phyloP scores from a whole-genome alignment of 2,329 filamentous ascomycete species.

The Raffaelea albimanens region DNA sequence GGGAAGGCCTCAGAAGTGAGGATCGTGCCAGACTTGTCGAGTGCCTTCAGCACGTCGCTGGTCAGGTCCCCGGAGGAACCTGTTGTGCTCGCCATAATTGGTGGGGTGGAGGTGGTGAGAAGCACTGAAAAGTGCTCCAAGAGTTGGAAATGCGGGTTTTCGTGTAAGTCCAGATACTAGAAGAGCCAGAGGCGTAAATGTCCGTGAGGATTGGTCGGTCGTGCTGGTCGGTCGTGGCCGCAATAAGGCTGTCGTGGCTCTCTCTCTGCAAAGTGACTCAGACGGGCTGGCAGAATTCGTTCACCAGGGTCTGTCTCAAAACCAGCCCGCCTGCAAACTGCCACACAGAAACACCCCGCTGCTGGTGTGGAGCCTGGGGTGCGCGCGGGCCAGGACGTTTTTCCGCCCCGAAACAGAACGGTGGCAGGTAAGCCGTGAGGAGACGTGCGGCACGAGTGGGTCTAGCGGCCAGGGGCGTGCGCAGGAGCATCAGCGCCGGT shows the following conservation, averaged over 20 bases:
- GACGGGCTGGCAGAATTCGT: background rate
- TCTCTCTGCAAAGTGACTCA: constrained; percentile 4
- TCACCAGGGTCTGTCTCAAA: background rate
- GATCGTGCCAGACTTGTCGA: constrained; percentile 55
- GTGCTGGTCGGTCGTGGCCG: background rate
- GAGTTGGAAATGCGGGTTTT: background rate
- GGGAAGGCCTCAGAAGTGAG: constrained; percentile 64
- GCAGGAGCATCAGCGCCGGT: no score
- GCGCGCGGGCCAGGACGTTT: constrained; percentile 5
- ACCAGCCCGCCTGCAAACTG: constrained; percentile 3
- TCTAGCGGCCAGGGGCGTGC: no score
- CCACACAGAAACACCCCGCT: background rate
- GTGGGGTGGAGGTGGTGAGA: background rate
- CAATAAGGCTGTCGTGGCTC: background rate
- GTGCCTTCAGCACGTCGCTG: constrained; percentile 53
- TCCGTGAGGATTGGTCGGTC: no score
- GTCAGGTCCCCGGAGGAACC: constrained; percentile 43
- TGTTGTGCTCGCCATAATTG: constrained; percentile 17
- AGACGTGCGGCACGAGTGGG: no score
- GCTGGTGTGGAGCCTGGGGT: background rate
- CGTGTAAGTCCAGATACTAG: no score
- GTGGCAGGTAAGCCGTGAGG: background rate
- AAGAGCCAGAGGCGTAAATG: no score
- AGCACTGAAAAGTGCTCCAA: background rate
- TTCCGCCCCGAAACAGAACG: constrained; percentile 3